These are phyloP conservation scores for Carallia brachiata DNA, from an alignment of 345 rosid species.

Conservation along the genomic window DNA sequence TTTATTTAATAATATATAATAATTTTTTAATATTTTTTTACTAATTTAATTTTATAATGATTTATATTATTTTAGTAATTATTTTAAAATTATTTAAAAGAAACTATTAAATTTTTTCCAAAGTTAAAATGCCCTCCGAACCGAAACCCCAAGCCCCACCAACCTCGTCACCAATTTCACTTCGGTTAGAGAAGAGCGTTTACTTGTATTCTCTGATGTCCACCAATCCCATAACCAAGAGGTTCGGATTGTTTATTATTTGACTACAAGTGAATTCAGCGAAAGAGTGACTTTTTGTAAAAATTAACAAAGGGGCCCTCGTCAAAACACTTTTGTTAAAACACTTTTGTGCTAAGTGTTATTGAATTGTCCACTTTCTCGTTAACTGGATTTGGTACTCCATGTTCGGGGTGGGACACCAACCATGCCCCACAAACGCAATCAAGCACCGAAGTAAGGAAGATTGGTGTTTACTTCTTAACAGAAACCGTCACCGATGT, in stretches of 20 bases:
- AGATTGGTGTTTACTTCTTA: neutral
- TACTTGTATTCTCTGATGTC: slow-evolving; percentile 25
- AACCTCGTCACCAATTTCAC: slow-evolving; percentile 30
- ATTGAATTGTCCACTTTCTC: slow-evolving; percentile 4
- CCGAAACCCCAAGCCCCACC: slow-evolving; percentile 18
- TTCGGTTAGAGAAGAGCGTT: slow-evolving; percentile 31
- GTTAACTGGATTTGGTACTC: slow-evolving; percentile 19
- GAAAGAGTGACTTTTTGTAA: too few relatives aligned
- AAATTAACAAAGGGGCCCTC: neutral
- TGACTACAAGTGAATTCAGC: neutral
- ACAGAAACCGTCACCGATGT: neutral
- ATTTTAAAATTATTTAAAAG: too few relatives aligned
- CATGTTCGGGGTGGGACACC: slow-evolving; percentile 12
- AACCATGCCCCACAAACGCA: neutral
- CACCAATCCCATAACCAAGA: neutral
- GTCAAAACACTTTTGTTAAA: too few relatives aligned
- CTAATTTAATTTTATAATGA: too few relatives aligned
- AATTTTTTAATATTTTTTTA: too few relatives aligned
- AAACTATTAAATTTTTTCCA: too few relatives aligned
- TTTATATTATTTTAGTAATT: too few relatives aligned
- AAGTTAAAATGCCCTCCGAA: too few relatives aligned
- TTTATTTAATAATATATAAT: too few relatives aligned
- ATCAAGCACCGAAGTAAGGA: neutral
- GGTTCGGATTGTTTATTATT: neutral
- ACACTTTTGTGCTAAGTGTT: neutral